phyloP scores from a whole-genome alignment of 768 basidiomycete genomes.

The Lactarius evosmus region DNA sequence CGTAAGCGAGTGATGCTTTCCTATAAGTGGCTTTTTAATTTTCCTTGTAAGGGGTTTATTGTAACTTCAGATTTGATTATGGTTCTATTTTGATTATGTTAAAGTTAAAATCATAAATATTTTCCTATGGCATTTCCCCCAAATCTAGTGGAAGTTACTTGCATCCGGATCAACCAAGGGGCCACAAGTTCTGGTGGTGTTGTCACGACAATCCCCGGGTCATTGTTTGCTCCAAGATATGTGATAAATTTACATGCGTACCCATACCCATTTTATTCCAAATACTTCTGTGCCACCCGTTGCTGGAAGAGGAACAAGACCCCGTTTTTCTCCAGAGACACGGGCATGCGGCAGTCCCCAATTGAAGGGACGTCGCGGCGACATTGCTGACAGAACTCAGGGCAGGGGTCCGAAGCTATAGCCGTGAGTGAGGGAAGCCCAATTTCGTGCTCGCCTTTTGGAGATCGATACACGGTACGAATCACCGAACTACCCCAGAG shows the following conservation, averaged over 20 bases:
- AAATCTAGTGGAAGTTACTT: conserved; percentile 36
- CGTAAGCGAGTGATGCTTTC: too few relatives aligned
- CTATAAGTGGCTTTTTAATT: too few relatives aligned
- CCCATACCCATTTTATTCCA: neutral
- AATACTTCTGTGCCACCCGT: neutral
- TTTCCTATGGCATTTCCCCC: conserved; percentile 39
- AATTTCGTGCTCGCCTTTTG: neutral
- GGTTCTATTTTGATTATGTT: too few relatives aligned
- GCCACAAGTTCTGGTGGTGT: neutral
- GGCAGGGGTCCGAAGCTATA: neutral
- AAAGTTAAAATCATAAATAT: too few relatives aligned
- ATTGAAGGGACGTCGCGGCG: neutral
- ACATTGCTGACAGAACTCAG: neutral
- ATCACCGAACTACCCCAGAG: neutral
- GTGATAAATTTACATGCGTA: neutral
- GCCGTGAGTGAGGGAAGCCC: neutral
- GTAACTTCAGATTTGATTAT: too few relatives aligned
- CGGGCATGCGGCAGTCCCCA: neutral
- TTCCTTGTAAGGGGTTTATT: too few relatives aligned
- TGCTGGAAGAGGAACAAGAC: neutral
- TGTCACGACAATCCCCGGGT: neutral
- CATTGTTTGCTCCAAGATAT: neutral
- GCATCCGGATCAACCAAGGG: conserved; percentile 31
- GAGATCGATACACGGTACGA: neutral
- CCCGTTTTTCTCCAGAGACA: neutral